Percentiles rank a stretch among this genome's conserved stretches.
phyloP scores from a whole-genome alignment of 2,329 filamentous ascomycete species.

The Septoria linicola region DNA sequence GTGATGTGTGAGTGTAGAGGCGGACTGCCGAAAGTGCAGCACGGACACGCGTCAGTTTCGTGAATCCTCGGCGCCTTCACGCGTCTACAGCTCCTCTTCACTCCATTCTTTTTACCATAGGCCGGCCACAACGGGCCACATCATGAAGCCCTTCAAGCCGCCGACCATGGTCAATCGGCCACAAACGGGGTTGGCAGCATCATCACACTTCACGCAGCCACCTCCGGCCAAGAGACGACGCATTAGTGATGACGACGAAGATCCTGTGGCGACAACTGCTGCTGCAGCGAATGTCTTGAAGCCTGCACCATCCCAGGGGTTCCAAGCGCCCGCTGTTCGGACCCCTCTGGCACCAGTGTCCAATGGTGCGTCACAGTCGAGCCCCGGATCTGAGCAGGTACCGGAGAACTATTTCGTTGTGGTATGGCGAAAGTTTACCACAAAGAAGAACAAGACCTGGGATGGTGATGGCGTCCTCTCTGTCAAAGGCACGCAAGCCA shows the following conservation, averaged over 20 bases:
- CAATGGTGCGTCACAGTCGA: slow-evolving; percentile 21
- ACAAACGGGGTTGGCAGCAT: slow-evolving; percentile 4
- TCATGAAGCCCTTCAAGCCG: slow-evolving; percentile 37
- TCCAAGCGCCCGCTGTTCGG: slow-evolving; percentile 27
- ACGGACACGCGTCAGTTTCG: not conserved
- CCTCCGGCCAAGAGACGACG: slow-evolving; percentile 47
- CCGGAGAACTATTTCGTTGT: slow-evolving; percentile 46
- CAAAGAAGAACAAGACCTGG: slow-evolving; percentile 76
- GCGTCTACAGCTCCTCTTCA: not conserved
- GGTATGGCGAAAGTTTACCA: slow-evolving; percentile 63
- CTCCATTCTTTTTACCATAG: not conserved
- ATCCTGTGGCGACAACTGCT: slow-evolving; percentile 27
- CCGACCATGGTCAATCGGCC: slow-evolving; percentile 27
- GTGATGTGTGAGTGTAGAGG: not conserved
- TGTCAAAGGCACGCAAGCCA: slow-evolving; percentile 57
- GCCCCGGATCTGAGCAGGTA: slow-evolving; percentile 21
- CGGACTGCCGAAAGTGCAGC: too few species aligned
- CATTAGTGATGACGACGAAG: slow-evolving; percentile 35
- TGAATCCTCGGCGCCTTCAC: not conserved
- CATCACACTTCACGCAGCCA: slow-evolving; percentile 22
- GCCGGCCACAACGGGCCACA: not conserved
- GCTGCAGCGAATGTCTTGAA: slow-evolving; percentile 36
- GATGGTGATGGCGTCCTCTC: slow-evolving; percentile 68
- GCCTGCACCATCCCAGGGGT: slow-evolving; percentile 20
- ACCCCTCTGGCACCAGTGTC: slow-evolving; percentile 36